Conservation (phyloP, 257 asterid genomes). For the Nicotiana sylvestris region DNA sequence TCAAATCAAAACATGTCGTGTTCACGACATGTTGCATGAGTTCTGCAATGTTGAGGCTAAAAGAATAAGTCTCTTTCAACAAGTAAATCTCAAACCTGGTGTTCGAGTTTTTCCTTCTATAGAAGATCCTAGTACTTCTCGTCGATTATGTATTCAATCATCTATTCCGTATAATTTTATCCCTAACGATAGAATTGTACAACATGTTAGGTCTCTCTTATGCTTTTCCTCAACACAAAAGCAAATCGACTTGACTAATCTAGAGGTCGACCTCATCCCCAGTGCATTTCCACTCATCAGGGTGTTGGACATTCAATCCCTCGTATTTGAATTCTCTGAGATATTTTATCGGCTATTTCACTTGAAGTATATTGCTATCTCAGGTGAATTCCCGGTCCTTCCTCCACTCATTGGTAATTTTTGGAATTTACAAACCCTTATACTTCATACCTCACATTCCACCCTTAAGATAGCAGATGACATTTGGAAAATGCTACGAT, state of each 20-base stretch:
- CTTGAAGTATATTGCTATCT: conserved; percentile 17
- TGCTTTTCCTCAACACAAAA: conserved; percentile 20
- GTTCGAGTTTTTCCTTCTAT: background rate
- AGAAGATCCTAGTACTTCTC: background rate
- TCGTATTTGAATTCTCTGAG: conserved; percentile 18
- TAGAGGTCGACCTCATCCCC: conserved; percentile 14
- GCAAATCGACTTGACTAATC: background rate
- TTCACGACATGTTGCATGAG: conserved; percentile 12
- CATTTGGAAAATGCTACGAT: conserved; percentile 10
- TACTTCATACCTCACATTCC: background rate
- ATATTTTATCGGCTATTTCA: conserved; percentile 10
- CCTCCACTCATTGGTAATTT: conserved; percentile 2
- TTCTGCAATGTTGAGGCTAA: conserved; percentile 33
- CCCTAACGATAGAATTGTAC: background rate
- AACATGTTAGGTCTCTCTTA: conserved; percentile 27
- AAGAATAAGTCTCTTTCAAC: conserved; percentile 26
- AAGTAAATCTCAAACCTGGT: conserved; percentile 12
- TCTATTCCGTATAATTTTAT: conserved; percentile 12
- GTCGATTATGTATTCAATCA: conserved; percentile 28
- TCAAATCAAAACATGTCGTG: too few relatives aligned
- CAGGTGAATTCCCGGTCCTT: background rate
- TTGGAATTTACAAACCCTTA: conserved; percentile 13
- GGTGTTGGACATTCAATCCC: conserved; percentile 18
- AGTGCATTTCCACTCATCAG: conserved; percentile 22
- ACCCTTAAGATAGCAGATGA: conserved; percentile 6